Base-by-base conservation (phyloP, 495 filamentous ascomycete genomes). In the Tuber umbilicatum region DNA sequence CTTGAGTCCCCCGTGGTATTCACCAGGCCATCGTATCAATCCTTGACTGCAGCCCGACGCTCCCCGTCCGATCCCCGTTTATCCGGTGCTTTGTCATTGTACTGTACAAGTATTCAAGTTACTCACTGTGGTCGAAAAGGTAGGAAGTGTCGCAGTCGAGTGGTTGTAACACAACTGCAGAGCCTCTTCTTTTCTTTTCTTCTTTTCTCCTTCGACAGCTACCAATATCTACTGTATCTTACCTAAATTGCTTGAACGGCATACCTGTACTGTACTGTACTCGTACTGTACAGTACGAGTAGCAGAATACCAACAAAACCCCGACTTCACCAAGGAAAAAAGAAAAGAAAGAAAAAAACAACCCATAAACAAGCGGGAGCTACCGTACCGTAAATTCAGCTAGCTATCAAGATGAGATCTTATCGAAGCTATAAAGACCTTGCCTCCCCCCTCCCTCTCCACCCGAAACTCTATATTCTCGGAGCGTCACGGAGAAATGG, bases 401-500 rank as follows among this genome's bases (percentile, higher is more conserved):
- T 50, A n/a, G 21, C 7, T n/a, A 50, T 12, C 47, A n/a, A 50
- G 47, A n/a, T 50, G 47, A 50, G 47, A n/a, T 50, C 47, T 2
- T 2, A n/a, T 10, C 6, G 21, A 7, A 21, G 17, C 43, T 5
- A 10, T 50, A 50, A n/a, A 50, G 23, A 50, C n/a, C 50, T 3
- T 6, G 23, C n/a, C n/a, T 4, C 50, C n/a, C 9, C 47, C n/a
- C 7, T 6, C 23, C 50, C n/a, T 19, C 42, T 19, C 42, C 42
- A 16, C 42, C 42, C 12, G 42, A 43, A 43, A 23, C 45, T 2
- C 45, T 0, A 50, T 19, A 45, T 40, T 40, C 2, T 14, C 42
- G 17, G 17, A 71, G 27, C 71, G n/a, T n/a, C n/a, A n/a, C n/a
- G n/a, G n/a, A 70, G 42, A 69, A 43, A 80, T 80, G 79, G 78